phyloP scores from a whole-genome alignment of 2,329 filamentous ascomycete species.

The Fusarium dimerum region DNA sequence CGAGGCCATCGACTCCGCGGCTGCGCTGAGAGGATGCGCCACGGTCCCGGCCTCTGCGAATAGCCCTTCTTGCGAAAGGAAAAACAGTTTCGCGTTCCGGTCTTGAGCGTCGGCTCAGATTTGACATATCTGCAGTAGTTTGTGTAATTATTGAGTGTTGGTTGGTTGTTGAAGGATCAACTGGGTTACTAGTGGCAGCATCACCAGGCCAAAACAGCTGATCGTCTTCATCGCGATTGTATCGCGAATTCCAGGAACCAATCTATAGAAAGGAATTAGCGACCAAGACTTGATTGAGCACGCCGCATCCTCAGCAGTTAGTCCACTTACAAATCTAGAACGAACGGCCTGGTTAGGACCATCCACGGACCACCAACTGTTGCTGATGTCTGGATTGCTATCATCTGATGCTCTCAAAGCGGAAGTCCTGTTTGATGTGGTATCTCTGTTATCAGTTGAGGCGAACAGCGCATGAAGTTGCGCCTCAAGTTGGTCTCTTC shows the following conservation, averaged over 20 bases:
- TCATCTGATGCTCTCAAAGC: slow-evolving; percentile 5
- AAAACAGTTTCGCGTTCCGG: not conserved
- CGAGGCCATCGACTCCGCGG: slow-evolving; percentile 66
- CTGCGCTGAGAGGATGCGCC: slow-evolving; percentile 9
- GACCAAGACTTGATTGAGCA: not conserved
- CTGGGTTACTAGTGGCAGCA: not conserved
- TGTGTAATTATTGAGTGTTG: slow-evolving; percentile 3
- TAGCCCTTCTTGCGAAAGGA: not conserved
- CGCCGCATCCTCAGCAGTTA: not conserved
- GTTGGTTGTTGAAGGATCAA: not conserved
- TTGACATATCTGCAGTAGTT: slow-evolving; percentile 1
- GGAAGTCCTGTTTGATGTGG: slow-evolving; percentile 13
- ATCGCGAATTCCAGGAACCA: not conserved
- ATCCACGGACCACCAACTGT: slow-evolving; percentile 30
- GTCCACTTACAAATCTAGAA: slow-evolving; percentile 24
- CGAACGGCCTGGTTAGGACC: slow-evolving; percentile 18
- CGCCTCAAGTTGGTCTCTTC: slow-evolving; percentile 30
- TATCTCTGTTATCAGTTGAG: slow-evolving; percentile 5
- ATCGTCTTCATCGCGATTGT: slow-evolving; percentile 1
- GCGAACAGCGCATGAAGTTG: slow-evolving; percentile 28
- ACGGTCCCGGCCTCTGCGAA: not conserved
- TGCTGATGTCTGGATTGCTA: slow-evolving; percentile 1
- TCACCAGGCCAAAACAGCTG: not conserved
- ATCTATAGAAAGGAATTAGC: slow-evolving; percentile 14
- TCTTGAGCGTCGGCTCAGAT: slow-evolving; percentile 3